These are phyloP conservation scores for Calonectria ilicicola DNA, from an alignment of 2,329 filamentous ascomycete species.

Conservation along the genomic window DNA sequence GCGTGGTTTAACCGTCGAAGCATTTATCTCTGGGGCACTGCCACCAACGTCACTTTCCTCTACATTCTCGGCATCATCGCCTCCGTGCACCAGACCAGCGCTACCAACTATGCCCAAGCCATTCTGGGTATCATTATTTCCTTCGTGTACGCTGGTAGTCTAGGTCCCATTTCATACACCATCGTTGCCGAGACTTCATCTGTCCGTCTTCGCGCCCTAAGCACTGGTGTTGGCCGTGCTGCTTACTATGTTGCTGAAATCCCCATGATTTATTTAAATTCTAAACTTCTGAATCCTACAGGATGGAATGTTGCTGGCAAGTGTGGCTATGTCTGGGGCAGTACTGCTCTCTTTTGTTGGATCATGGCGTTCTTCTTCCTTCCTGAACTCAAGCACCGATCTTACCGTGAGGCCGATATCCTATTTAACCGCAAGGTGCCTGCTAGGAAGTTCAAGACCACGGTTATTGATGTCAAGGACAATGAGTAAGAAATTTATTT, in stretches of 20 bases:
- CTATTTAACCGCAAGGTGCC: conserved; percentile 64
- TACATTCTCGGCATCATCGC: conserved; percentile 69
- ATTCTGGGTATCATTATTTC: conserved; percentile 74
- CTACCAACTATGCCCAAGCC: conserved; percentile 66
- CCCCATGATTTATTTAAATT: conserved; percentile 72
- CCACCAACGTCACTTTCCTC: conserved; percentile 64
- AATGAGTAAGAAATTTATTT: conserved; percentile 62
- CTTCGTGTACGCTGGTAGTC: conserved; percentile 70
- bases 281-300: conserved; percentile 68
- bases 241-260: conserved; percentile 74
- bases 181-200: conserved; percentile 75
- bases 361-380: conserved; percentile 59
- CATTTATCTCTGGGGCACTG: conserved; percentile 71
- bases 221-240: conserved; percentile 71
- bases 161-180: conserved; percentile 72
- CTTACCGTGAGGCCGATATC: conserved; percentile 72
- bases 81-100: conserved; percentile 56
- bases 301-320: conserved; percentile 61
- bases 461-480: conserved; percentile 66
- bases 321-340: conserved; percentile 70
- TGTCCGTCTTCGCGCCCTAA: conserved; percentile 71
- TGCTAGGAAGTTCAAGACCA: conserved; percentile 67
- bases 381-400: conserved; percentile 67
- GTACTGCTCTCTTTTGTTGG: conserved; percentile 66
- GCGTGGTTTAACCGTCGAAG: conserved; percentile 71